Base-by-base conservation (phyloP, 306 rosid species). In the Psophocarpus tetragonolobus region DNA sequence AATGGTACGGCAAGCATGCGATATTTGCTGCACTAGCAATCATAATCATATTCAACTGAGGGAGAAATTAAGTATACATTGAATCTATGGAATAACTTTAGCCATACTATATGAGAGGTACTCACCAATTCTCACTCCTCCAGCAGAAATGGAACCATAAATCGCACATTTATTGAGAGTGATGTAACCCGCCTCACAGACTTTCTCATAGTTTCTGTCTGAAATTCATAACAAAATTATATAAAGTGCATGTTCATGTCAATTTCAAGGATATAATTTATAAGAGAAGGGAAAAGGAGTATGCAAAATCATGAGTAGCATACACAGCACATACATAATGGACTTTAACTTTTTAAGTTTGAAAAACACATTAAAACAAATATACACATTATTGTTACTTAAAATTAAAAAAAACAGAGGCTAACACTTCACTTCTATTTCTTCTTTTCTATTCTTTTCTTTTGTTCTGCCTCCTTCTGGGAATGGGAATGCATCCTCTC, bases 91-190 rank as follows among this genome's bases (percentile, higher is more conserved):
- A n/a, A 68, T 38, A 45, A 39, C 36, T 71, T 47, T 2, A 17
- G 21, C 20, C 1, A 9, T 45, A 39, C 11, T 50, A 33, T 12
- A 65, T 7, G 41, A 56, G 58, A 68, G 66, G 33, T 62, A 82
- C 98, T 86, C 74, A 91, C 96, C 97, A 26, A 94, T 86, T 82
- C 98, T 88, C 68, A 88, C 94, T 36, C 98, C 97, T 61, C 94
- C 92, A 4, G 87, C 84, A 36, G 86, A 94, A 68, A 90, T 82
- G 7, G 92, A 89, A 70, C 98, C 97, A 75, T 87, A 85, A 67
- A 90, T 91, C 26, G 92, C 88, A 85, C 90, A 76, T 80, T 91
- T 91, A 71, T 91, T 91, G 53, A 90, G 86, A 71, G 94, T 87
- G 64, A 93, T 90, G 72, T 91, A 84, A 75, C 96, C 91, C 10